A percentile compares a stretch with the other conserved stretches of the same genome.
phyloP scores from a whole-genome alignment of 306 rosid genomes.

The Chamaecrista fasciculata region DNA sequence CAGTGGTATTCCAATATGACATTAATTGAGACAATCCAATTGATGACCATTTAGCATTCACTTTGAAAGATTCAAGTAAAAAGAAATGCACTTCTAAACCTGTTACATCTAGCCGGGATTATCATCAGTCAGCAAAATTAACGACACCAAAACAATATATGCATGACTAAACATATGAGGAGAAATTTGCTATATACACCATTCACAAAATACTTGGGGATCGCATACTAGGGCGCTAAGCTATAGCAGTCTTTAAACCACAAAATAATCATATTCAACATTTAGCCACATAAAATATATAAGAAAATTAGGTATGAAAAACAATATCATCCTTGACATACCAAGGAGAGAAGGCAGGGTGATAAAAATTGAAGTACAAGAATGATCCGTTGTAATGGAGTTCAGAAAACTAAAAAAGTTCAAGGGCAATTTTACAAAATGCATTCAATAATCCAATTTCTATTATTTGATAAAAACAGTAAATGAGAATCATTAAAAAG shows the following conservation, averaged over 20 bases:
- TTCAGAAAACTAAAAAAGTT: too few species aligned
- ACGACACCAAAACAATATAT: not conserved
- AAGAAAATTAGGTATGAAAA: too few species aligned
- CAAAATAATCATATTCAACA: not conserved
- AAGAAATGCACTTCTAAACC: too few species aligned
- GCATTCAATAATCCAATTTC: not conserved
- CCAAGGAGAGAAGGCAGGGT: not conserved
- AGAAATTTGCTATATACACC: not conserved
- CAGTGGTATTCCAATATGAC: not conserved
- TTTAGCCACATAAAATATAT: too few species aligned
- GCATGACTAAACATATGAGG: not conserved
- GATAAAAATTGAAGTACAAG: too few species aligned
- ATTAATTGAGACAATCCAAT: conserved; percentile 10
- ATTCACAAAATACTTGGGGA: not conserved
- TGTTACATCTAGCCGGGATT: not conserved
- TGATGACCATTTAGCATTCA: too few species aligned
- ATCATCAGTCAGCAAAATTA: not conserved
- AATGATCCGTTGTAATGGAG: too few species aligned
- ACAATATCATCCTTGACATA: too few species aligned
- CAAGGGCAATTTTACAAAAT: conserved; percentile 11
- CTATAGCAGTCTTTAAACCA: not conserved
- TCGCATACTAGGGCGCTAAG: not conserved
- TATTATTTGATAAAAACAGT: conserved; percentile 6
- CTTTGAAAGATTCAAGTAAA: not conserved
- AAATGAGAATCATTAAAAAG: conserved; percentile 19